Base-by-base conservation (phyloP, 2,329 filamentous ascomycete species). In the Nemania serpens region DNA sequence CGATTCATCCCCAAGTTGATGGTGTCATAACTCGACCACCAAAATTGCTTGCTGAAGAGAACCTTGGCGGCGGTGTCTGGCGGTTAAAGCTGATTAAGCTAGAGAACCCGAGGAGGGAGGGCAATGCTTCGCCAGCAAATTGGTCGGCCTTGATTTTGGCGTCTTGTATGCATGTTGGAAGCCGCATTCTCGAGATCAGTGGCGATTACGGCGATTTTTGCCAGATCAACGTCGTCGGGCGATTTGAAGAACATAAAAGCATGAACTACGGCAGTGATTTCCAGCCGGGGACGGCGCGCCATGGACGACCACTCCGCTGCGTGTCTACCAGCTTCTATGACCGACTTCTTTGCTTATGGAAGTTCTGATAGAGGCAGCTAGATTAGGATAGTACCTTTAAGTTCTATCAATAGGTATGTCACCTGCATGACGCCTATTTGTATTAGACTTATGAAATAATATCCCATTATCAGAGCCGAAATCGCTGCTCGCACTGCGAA, bases 241-340 rank as follows among this genome's bases (percentile, higher is more conserved):
- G 82, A 54, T 96, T 96, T 70, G 89, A 91, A 68, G 90, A 94
- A 72, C 93, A 97, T 73, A 81, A 90, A 76, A 97, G 92, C 74
- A 97, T 97, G 92, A 97, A 96, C 70, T 98, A 98, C 74, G 93
- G 89, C 6, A 91, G 90, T 68, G 93, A 93, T 75, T 84, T 87
- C 60, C 81, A 84, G 66, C 81, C 81, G 1, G 70, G 67, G 4
- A 64, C 66, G 7, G 69, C 68, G 58, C 22, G 53, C 55, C 6
- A 68, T 70, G 54, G 67, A 65, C 49, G 72, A 70, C 59, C 76
- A 6, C 58, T 81, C 37, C 67, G 78, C 18, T 84, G 87, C 67
- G 78, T 92, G 1, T 90, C 88, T 20, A 91, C 88, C 0, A 93
- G 90, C 72, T 93, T 93, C 68, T 93, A 93, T 66, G 90, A 93